Percentiles rank a stretch among this genome's conserved stretches.
These are phyloP conservation scores for Evernia prunastri DNA, from an alignment of 495 filamentous ascomycete species.

Conservation along the genomic window DNA sequence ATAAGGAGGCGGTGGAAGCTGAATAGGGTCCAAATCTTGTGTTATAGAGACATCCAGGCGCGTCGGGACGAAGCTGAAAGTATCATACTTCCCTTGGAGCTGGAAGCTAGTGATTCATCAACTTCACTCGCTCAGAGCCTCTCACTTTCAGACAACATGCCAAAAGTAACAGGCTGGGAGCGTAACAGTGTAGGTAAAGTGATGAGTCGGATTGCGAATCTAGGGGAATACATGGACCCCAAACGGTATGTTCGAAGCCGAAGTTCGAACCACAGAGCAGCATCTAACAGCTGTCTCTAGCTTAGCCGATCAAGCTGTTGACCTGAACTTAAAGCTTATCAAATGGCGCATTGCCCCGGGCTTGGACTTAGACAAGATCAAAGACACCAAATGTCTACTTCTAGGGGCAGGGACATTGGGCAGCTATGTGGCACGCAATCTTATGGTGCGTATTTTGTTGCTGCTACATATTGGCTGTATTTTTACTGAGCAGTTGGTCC, in stretches of 20 bases:
- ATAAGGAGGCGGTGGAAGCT: conserved; percentile 77
- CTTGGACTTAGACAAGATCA: conserved; percentile 81
- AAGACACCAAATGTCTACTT: conserved; percentile 82
- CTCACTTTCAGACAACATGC: conserved; percentile 42
- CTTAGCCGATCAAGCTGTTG: conserved; percentile 91
- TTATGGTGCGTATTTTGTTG: conserved; percentile 50
- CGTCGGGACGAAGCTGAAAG: conserved; percentile 72
- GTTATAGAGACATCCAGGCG: conserved; percentile 76
- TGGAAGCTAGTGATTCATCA: conserved; percentile 35
- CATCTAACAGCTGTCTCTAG: conserved; percentile 2
- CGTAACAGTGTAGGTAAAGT: conserved; percentile 70
- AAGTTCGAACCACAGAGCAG: neutral
- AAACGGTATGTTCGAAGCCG: conserved; percentile 39
- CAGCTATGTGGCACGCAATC: conserved; percentile 81
- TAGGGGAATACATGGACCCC: conserved; percentile 90
- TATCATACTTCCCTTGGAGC: conserved; percentile 62
- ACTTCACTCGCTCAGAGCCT: neutral
- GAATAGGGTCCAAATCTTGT: conserved; percentile 72
- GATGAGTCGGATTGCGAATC: conserved; percentile 64
- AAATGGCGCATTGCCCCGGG: conserved; percentile 94
- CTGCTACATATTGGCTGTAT: neutral
- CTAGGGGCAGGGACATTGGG: conserved; percentile 94
- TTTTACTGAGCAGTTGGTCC: neutral
- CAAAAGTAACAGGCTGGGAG: conserved; percentile 94
- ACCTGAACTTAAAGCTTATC: conserved; percentile 95